Base-by-base conservation (phyloP, 1,284 basidiomycete genomes). In the Trichosporon coremiiforme region DNA sequence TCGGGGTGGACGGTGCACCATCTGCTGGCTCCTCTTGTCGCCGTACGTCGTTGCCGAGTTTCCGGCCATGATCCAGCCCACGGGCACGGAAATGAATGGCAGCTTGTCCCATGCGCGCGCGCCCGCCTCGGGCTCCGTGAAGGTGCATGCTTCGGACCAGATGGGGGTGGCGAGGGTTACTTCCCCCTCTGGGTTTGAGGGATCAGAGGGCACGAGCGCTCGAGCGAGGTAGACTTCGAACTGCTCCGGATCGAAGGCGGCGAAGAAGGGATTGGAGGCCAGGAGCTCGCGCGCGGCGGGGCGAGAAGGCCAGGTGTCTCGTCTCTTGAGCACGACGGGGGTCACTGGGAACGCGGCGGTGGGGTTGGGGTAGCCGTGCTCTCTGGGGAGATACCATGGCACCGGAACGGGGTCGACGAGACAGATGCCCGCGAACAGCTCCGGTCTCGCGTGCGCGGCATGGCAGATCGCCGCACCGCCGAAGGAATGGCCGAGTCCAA, bases 341-440 rank as follows among this genome's bases (percentile, higher is more conserved):
- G 63, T 63, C 9, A 65, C 35, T 4, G 67, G 67, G 50, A 53
- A 68, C 15, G 75, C 17, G 72, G 75, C 17, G 85, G 87, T 45
- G 0, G 64, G 65, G 45, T 73, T 15, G 4, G 60, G 25, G 10
- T 36, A 17, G 6, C 47, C 45, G 22, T 10, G 25, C 17, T 38
- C 35, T 2, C 38, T 35, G 25, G 20, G 33, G 45, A 47, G 31
- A 38, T 38, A 10, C 41, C 29, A 50, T 73, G 47, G 57, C 10
- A n/a, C 25, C 4, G 31, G 17, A 25, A 81, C 80, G 0, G 95
- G 93, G 77, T 98, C 95, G 33, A 95, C 83, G 13, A 95, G 86
- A 53, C 94, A 85, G 36, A 96, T 82, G 0, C 87, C 87, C n/a
- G 89, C 85, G 82, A 95, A 93, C 15, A 95, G 83, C 1, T 85